Evolutionary conservation across 2,329 filamentous ascomycete species (phyloP), one percentile per base, ranked within the genome.

Genomic region (Penicillium freii): DNA sequence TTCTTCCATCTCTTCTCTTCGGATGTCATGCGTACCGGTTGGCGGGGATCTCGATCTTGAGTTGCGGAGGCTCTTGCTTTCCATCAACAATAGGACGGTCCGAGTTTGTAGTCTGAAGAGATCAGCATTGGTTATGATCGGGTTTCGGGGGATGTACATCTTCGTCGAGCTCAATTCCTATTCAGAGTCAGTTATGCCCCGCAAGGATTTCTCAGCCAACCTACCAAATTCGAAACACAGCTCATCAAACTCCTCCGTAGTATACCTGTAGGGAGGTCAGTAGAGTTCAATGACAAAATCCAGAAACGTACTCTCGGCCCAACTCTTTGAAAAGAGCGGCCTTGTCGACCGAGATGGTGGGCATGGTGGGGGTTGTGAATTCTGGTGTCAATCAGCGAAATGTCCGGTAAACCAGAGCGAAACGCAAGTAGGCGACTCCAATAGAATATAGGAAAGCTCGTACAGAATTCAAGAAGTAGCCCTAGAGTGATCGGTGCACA

Each of bases 1-100:
- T 38, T 53, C 43, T 27, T 42, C 44, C 40, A 48, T 38, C 31
- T n/a, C 38, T 36, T 52, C 17, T 40, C 8, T 17, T 42, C 31
- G 23, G 31, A 39, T 44, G 17, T 53, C 52, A 33, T 31, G 67
- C 87, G 78, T 87, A 92, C 79, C 91, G 87, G 78, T 97, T 97
- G 71, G 94, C 93, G 62, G 92, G 92, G 69, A 97, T 96, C 77
- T 97, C 93, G 72, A 99, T 97, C 83, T 97, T 97, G 71, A 97
- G 85, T 78, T 97, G 91, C 56, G 94, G 88, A 51, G 91, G 86
- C 78, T 96, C 91, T 77, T 95, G 89, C 66, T 88, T 85, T 73
- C 89, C 89, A 78, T 91, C 83, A 69, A 90, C 83, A 57, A 89
- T 79, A 33, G 90, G 89, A 46, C 90, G 82, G 64, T 91, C 86